A percentile compares a stretch with the other conserved stretches of the same genome.
Conservation (phyloP, 176 grass and related monocot genomes). For the Carex cristatella region DNA sequence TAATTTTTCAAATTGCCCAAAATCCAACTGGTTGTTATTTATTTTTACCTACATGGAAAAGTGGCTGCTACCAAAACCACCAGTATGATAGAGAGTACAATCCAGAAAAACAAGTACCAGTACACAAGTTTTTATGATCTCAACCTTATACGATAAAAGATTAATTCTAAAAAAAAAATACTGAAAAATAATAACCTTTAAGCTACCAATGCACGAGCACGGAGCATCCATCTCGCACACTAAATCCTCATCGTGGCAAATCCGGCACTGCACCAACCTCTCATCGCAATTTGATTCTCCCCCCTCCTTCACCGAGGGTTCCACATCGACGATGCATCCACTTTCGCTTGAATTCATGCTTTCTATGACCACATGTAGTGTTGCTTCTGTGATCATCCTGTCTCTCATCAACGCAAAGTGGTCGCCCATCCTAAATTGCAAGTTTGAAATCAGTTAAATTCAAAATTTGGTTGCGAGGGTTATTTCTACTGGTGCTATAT, state of each 20-base stretch:
- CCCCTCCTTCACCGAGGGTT: not conserved
- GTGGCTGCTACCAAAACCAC: not conserved
- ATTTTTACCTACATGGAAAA: too few relatives aligned
- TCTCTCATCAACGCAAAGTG: constrained; percentile 59
- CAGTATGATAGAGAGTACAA: not conserved
- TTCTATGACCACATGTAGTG: constrained; percentile 41
- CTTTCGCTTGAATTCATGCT: constrained; percentile 17
- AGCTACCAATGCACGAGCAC: constrained; percentile 78
- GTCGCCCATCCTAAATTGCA: constrained; percentile 36
- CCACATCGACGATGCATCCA: not conserved
- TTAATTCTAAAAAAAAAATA: not conserved
- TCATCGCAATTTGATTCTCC: not conserved
- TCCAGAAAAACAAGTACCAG: not conserved
- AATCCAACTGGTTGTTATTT: too few relatives aligned
- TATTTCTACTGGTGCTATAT: not conserved
- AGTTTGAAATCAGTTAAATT: not conserved
- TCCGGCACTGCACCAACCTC: constrained; percentile 57
- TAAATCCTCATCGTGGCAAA: constrained; percentile 74
- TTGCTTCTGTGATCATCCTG: constrained; percentile 49
- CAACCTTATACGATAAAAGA: not conserved
- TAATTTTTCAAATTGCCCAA: not conserved
- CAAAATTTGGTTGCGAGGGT: not conserved
- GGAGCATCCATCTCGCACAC: constrained; percentile 56
- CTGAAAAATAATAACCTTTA: constrained; percentile 41
- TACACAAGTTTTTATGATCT: not conserved